These are phyloP conservation scores for Sarcodon aspratus DNA, from an alignment of 768 basidiomycete genomes.

Conservation along the genomic window DNA sequence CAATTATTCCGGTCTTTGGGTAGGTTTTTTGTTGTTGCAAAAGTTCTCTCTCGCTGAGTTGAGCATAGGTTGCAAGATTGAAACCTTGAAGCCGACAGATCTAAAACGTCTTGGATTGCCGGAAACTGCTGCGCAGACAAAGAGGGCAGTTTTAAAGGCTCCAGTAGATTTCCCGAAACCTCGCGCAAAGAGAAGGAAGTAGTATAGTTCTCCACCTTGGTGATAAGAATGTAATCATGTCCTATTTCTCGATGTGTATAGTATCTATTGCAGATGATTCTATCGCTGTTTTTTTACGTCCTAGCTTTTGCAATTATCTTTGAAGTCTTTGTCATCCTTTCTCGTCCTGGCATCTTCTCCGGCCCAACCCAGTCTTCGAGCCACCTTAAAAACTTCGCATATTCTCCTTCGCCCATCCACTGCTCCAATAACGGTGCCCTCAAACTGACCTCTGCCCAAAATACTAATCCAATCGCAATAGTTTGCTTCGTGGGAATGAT, in stretches of 20 bases:
- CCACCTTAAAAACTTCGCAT: conserved; percentile 37
- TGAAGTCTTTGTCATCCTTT: background rate
- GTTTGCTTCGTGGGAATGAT: conserved; percentile 43
- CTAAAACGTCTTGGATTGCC: conserved; percentile 61
- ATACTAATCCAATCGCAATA: conserved; percentile 49
- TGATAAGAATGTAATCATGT: conserved; percentile 3
- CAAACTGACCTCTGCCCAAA: conserved; percentile 63
- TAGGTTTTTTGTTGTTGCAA: conserved; percentile 15
- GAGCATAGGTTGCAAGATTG: conserved; percentile 58
- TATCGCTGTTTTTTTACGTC: background rate
- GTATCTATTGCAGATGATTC: no score
- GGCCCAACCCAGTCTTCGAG: conserved; percentile 46
- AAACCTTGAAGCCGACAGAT: conserved; percentile 44
- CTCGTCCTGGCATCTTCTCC: conserved; percentile 24
- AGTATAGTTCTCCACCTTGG: background rate
- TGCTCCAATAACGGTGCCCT: conserved; percentile 47
- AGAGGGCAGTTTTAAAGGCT: conserved; percentile 61
- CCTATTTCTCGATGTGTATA: no score
- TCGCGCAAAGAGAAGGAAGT: conserved; percentile 19
- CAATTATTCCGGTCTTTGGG: conserved; percentile 70
- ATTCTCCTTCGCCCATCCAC: conserved; percentile 19
- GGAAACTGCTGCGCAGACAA: conserved; percentile 46
- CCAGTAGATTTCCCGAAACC: conserved; percentile 80
- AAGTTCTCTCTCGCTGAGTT: background rate
- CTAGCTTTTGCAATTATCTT: background rate